phyloP scores from a whole-genome alignment of 768 basidiomycete species.

The Phaffia tasmanica region DNA sequence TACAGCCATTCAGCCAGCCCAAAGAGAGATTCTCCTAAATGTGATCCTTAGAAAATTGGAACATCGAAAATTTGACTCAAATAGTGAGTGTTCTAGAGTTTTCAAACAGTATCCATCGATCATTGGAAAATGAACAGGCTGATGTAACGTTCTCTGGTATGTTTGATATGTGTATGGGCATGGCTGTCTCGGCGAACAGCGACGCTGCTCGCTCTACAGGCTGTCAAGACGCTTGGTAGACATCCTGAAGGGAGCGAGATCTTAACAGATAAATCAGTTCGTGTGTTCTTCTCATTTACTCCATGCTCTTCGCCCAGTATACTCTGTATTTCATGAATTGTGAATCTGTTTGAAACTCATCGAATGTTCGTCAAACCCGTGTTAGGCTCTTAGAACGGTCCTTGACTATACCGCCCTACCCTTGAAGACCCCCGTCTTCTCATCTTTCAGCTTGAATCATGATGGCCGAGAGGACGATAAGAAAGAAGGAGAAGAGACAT shows the following conservation, averaged over 20 bases:
- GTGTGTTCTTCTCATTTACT: background rate
- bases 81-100: background rate
- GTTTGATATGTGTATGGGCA: too few species aligned
- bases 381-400: conserved; percentile 15
- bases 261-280: conserved; percentile 16
- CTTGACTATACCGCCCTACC: conserved; percentile 12
- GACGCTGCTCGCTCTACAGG: conserved; percentile 17
- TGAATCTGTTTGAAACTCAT: background rate
- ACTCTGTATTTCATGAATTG: background rate
- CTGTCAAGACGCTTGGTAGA: conserved; percentile 29
- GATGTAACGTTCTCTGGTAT: too few species aligned
- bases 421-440: background rate
- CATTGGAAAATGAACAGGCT: background rate
- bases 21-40: conserved; percentile 6
- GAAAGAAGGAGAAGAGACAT: too few species aligned
- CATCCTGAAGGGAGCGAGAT: conserved; percentile 25
- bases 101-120: background rate
- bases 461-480: background rate
- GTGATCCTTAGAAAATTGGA: background rate
- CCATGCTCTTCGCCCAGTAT: background rate
- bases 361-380: background rate
- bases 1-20: conserved; percentile 9
- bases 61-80: background rate
- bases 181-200: conserved; percentile 32
- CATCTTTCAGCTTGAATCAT: background rate